Conservation (phyloP, 1,284 basidiomycete species). For the Chalciporus sp. region DNA sequence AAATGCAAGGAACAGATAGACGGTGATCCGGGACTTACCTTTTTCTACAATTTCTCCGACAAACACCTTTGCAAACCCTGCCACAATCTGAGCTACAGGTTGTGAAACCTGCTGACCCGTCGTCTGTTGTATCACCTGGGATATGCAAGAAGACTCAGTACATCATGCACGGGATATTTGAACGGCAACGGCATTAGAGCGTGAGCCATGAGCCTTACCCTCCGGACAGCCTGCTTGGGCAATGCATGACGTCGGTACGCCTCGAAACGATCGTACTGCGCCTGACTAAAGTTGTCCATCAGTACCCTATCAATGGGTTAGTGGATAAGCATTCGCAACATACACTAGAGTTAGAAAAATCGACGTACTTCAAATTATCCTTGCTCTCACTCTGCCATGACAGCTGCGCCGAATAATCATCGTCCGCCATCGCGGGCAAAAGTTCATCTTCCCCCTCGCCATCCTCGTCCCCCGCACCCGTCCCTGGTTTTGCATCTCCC, state of each 20-base stretch:
- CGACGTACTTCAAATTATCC: slow-evolving; percentile 75
- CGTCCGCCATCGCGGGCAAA: slow-evolving; percentile 80
- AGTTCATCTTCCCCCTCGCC: slow-evolving; percentile 75
- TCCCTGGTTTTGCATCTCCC: slow-evolving; percentile 20
- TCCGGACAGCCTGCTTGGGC: slow-evolving; percentile 81
- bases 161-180: not conserved
- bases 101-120: slow-evolving; percentile 83
- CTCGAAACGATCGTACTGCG: slow-evolving; percentile 87
- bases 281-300: slow-evolving; percentile 83
- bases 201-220: slow-evolving; percentile 44
- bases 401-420: slow-evolving; percentile 78
- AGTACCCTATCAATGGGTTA: slow-evolving; percentile 57
- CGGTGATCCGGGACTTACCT: slow-evolving; percentile 46
- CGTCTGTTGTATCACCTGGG: slow-evolving; percentile 81
- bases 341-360: not conserved
- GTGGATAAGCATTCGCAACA: not conserved
- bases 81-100: slow-evolving; percentile 85
- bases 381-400: slow-evolving; percentile 83
- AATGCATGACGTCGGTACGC: slow-evolving; percentile 83
- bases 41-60: slow-evolving; percentile 91
- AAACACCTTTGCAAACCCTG: slow-evolving; percentile 89
- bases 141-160: not conserved
- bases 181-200: not conserved
- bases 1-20: not conserved
- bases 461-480: slow-evolving; percentile 33